Evolutionary conservation across 148 eudicot species (phyloP).

Genomic region (Dysphania ambrosioides): DNA sequence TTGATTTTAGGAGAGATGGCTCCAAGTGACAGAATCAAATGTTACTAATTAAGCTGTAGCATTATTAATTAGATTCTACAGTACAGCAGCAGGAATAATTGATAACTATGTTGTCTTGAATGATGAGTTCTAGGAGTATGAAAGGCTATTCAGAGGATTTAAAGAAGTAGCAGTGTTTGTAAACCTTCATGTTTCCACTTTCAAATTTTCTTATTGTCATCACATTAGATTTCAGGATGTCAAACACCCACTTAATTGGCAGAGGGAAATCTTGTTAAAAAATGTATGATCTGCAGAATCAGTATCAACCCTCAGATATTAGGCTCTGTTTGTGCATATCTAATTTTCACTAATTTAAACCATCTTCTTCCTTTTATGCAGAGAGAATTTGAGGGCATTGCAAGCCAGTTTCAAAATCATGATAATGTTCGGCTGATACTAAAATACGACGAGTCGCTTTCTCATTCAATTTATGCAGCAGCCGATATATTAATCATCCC

Average conservation of each 20-base stretch:
- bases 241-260: neutral
- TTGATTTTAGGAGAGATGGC: neutral
- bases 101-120: neutral
- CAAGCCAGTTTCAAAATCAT: conserved; percentile 60
- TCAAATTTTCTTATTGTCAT: neutral
- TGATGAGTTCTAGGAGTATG: neutral
- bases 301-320: neutral
- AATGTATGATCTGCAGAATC: neutral
- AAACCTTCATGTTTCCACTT: neutral
- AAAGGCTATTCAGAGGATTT: neutral
- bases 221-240: neutral
- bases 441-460: conserved; percentile 86
- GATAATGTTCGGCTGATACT: conserved; percentile 63
- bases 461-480: conserved; percentile 83
- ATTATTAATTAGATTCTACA: neutral
- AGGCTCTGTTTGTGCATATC: neutral
- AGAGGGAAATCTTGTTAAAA: neutral
- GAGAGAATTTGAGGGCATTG: conserved; percentile 91
- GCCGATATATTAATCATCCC: conserved; percentile 92
- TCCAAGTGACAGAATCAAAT: neutral
- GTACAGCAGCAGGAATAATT: neutral
- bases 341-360: neutral
- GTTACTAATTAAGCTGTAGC: neutral
- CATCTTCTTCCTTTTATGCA: conserved; percentile 27
- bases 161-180: neutral